A percentile compares a stretch with the other conserved stretches of the same genome.
Evolutionary conservation across 139 green algal genomes (phyloP).

Genomic region (Chlorella sorokiniana): DNA sequence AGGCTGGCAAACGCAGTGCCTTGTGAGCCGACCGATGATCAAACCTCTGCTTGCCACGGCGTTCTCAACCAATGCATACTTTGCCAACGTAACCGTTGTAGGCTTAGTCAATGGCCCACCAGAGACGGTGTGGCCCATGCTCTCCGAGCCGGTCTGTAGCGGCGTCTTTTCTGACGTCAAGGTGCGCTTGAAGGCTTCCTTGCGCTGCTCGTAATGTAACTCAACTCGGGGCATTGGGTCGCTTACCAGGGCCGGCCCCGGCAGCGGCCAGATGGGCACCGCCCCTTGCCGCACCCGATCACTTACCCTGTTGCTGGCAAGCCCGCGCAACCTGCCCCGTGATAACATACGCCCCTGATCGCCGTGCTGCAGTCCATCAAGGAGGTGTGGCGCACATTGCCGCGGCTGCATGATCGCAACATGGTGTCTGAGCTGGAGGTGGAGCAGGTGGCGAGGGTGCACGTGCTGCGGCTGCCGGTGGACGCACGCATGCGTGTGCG

Average conservation of each 20-base stretch:
- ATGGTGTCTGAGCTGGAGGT: not conserved
- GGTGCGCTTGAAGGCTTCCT: not conserved
- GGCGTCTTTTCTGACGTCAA: not conserved
- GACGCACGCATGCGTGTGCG: not conserved
- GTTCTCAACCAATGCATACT: not conserved
- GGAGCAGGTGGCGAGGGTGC: constrained; percentile 4
- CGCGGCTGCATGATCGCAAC: not conserved
- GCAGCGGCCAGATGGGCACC: not conserved
- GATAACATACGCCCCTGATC: too few relatives aligned
- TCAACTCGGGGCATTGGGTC: not conserved
- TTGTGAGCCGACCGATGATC: too few relatives aligned
- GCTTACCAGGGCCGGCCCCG: not conserved
- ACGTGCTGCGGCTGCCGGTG: not conserved
- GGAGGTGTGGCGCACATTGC: not conserved
- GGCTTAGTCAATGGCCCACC: not conserved
- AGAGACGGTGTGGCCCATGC: not conserved
- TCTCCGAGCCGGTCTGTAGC: not conserved
- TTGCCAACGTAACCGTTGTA: not conserved
- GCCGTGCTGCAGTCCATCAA: not conserved
- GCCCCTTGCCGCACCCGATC: not conserved
- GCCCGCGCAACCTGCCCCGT: not conserved
- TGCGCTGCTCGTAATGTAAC: not conserved
- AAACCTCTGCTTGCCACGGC: not conserved
- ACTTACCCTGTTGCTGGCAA: not conserved
- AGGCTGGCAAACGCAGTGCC: too few relatives aligned